Evolutionary conservation across 139 green algal species (phyloP).

Genomic region (Chlamydomonas sphaeroides): DNA sequence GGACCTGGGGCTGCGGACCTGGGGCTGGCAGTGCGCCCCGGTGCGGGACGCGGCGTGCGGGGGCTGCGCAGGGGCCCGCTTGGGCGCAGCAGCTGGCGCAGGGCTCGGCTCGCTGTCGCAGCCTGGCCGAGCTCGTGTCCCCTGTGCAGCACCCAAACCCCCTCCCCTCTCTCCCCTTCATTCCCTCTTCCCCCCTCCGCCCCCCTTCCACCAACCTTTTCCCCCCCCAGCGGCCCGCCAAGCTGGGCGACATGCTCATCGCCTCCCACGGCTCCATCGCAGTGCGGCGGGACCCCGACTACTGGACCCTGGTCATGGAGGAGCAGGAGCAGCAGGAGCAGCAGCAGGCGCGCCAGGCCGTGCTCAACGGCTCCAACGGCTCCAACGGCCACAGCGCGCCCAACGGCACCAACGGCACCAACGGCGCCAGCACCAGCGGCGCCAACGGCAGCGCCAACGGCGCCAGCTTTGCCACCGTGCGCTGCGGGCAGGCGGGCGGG

Average conservation of each 20-base stretch:
- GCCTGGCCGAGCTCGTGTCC: too few relatives aligned
- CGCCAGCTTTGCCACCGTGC: neutral
- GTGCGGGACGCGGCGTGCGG: too few relatives aligned
- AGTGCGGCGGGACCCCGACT: slow-evolving; percentile 45
- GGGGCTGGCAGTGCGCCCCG: too few relatives aligned
- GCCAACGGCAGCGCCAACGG: neutral
- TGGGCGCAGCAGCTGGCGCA: too few relatives aligned
- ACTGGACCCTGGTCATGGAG: neutral
- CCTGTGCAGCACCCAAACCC: too few relatives aligned
- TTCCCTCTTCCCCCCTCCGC: too few relatives aligned
- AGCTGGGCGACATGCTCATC: slow-evolving; percentile 73
- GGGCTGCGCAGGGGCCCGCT: too few relatives aligned
- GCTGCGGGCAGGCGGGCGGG: neutral
- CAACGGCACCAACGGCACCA: neutral
- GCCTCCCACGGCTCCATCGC: slow-evolving; percentile 63
- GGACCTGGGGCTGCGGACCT: too few relatives aligned
- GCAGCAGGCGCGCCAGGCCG: neutral
- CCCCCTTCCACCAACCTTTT: too few relatives aligned
- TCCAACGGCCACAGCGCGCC: neutral
- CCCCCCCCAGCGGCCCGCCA: slow-evolving; percentile 49
- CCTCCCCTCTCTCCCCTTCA: too few relatives aligned
- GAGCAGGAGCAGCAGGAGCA: neutral
- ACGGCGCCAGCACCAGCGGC: too few relatives aligned
- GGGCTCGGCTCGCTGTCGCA: too few relatives aligned
- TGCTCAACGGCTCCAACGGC: neutral